phyloP scores from a whole-genome alignment of 768 basidiomycete species.

The Amanita rimosa region DNA sequence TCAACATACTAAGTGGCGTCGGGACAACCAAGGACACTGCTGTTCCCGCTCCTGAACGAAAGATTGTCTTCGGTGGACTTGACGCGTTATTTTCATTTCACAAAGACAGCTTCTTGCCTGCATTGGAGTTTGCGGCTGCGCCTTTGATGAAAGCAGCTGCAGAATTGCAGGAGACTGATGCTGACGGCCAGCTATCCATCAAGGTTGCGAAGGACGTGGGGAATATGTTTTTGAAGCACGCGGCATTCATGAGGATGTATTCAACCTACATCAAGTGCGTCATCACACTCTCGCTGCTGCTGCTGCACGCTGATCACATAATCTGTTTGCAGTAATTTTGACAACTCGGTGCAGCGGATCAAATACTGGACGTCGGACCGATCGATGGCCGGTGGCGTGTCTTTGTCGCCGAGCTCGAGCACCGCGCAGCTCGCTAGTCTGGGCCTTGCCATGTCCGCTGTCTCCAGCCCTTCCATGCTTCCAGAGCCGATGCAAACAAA shows the following conservation, averaged over 20 bases:
- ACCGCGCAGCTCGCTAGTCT: slow-evolving; percentile 53
- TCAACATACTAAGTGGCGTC: slow-evolving; percentile 59
- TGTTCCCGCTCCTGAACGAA: slow-evolving; percentile 77
- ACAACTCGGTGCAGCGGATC: slow-evolving; percentile 81
- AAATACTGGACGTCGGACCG: slow-evolving; percentile 73
- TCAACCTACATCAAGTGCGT: slow-evolving; percentile 91
- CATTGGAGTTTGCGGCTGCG: slow-evolving; percentile 68
- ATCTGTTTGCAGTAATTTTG: slow-evolving; percentile 65
- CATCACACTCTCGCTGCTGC: no score
- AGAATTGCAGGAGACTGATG: slow-evolving; percentile 41
- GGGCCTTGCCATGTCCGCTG: slow-evolving; percentile 43
- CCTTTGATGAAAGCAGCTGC: slow-evolving; percentile 45
- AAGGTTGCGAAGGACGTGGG: slow-evolving; percentile 74
- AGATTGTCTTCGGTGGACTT: slow-evolving; percentile 84
- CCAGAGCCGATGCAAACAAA: slow-evolving; percentile 28
- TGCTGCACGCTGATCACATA: slow-evolving; percentile 1
- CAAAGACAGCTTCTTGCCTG: slow-evolving; percentile 84
- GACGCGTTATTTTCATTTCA: slow-evolving; percentile 91
- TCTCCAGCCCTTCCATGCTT: slow-evolving; percentile 30
- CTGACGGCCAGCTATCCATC: slow-evolving; percentile 63
- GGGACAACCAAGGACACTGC: slow-evolving; percentile 73
- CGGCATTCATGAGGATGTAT: slow-evolving; percentile 98
- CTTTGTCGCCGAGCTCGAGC: slow-evolving; percentile 49
- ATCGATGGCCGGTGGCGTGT: slow-evolving; percentile 27
- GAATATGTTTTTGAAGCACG: slow-evolving; percentile 84